Evolutionary conservation across 208 protist genomes (phyloP).

Genomic region (Acanthamoeba royreba): DNA sequence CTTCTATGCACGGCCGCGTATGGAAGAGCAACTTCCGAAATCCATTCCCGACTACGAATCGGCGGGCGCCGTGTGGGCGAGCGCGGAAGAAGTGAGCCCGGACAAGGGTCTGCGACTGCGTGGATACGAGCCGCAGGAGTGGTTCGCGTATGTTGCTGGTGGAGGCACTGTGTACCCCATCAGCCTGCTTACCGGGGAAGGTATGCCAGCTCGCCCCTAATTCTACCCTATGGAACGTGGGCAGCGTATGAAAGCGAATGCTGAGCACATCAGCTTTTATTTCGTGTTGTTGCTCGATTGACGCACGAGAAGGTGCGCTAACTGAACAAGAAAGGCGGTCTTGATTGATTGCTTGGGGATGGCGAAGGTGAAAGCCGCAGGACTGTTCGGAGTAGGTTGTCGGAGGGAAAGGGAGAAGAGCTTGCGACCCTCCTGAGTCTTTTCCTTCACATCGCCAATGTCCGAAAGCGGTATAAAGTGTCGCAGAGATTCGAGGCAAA

Average conservation of each 20-base stretch:
- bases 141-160: constrained; percentile 54
- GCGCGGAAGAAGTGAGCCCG: background rate
- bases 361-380: background rate
- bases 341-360: background rate
- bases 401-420: background rate
- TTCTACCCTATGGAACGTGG: too few species aligned
- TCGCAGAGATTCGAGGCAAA: background rate
- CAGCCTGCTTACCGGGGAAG: constrained; percentile 45
- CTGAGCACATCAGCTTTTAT: too few species aligned
- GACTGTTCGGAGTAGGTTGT: too few species aligned
- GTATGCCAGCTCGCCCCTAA: background rate
- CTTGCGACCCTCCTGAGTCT: background rate
- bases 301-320: background rate
- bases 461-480: background rate
- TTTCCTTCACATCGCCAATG: background rate
- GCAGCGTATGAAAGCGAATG: too few species aligned
- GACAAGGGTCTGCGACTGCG: background rate
- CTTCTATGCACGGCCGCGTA: constrained; percentile 58
- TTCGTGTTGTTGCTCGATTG: background rate
- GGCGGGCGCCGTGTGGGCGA: constrained; percentile 51
- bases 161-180: constrained; percentile 50
- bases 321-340: background rate
- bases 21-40: constrained; percentile 59
- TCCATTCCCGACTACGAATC: constrained; percentile 65
- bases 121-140: constrained; percentile 58